Evolutionary conservation across 192 early-diverging fungal genomes (phyloP), one percentile per base, ranked within the genome.

Genomic region (Umbelopsis vinacea): DNA sequence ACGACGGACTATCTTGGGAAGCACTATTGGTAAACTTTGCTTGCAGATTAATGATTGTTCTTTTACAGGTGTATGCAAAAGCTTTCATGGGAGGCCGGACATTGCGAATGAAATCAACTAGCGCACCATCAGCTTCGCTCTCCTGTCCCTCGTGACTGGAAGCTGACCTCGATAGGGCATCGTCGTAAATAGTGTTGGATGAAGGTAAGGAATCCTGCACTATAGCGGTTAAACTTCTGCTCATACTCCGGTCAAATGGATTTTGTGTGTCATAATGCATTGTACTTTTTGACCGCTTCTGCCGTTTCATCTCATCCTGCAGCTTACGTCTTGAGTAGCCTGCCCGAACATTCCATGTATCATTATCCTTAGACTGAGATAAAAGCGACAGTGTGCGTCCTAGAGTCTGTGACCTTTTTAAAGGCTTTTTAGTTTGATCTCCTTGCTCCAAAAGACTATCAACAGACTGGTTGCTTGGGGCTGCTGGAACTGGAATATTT

Each of bases 41-140:
- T 68, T 88, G 80, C 15, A 88, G 70, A 74, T 88, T 82, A 48
- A 75, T 55, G 53, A 86, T 74, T 0, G 86, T 88, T 66, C 81
- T 72, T 52, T 88, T 88, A 72, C 86, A 88, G 4, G 86, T 88
- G 35, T 76, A 77, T 1, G 83, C 86, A 15, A 88, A 69, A 5
- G 86, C 86, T 54, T 88, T 88, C 74, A 88, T 76, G 4, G 81
- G 83, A 26, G 79, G 81, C 38, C 83, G 75, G 40, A 88, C 81
- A 22, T 76, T 79, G 52, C 74, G 69, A 46, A 88, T 79, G 67
- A 85, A 84, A 48, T 88, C 84, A 23, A 88, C 74, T 45, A 88
- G 69, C 12, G 78, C 68, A 0, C 70, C 69, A 43, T 70, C 71
- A 33, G 82, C 72, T 19, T 69, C 75, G 19, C 77, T 67, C 9